A percentile compares a stretch with the other conserved stretches of the same genome.
These are phyloP conservation scores for Hygrophoropsis aurantiaca DNA, from an alignment of 768 basidiomycete genomes.

Conservation along the genomic window DNA sequence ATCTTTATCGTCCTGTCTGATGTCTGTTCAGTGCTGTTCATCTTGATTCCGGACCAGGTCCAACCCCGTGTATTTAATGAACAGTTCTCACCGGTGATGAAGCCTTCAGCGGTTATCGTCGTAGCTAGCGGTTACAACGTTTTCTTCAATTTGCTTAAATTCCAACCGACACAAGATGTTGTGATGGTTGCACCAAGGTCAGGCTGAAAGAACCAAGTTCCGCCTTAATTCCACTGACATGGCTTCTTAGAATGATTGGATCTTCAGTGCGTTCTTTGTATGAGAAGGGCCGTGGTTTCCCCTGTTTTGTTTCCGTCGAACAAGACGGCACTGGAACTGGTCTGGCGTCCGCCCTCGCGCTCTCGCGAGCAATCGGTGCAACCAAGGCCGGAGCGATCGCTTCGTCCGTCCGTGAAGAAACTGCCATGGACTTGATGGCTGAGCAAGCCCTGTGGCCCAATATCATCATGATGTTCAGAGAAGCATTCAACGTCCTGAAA, in stretches of 20 bases:
- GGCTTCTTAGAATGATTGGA: constrained; percentile 55
- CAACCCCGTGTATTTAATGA: constrained; percentile 64
- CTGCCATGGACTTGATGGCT: constrained; percentile 64
- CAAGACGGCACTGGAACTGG: constrained; percentile 57
- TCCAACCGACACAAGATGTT: constrained; percentile 53
- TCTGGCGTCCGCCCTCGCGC: constrained; percentile 45
- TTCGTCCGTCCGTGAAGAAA: constrained; percentile 62
- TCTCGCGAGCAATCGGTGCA: constrained; percentile 59
- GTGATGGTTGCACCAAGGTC: constrained; percentile 69
- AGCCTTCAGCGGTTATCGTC: constrained; percentile 47
- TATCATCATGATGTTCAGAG: constrained; percentile 63
- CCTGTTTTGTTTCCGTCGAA: constrained; percentile 65
- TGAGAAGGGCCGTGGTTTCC: constrained; percentile 59
- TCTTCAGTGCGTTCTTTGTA: constrained; percentile 63
- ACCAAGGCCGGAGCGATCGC: constrained; percentile 64
- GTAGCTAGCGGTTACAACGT: constrained; percentile 69
- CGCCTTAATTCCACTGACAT: background rate
- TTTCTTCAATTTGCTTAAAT: constrained; percentile 56
- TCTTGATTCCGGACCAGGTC: constrained; percentile 64
- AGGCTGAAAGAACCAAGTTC: background rate
- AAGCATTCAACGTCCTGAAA: constrained; percentile 61
- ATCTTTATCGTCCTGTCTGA: background rate
- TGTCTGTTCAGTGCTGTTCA: constrained; percentile 48
- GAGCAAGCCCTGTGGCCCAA: constrained; percentile 70
- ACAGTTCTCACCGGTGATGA: constrained; percentile 49